Evolutionary conservation across 2,329 filamentous ascomycete genomes (phyloP), one percentile per base, ranked within the genome.

Genomic region (Gyromitra esculenta): DNA sequence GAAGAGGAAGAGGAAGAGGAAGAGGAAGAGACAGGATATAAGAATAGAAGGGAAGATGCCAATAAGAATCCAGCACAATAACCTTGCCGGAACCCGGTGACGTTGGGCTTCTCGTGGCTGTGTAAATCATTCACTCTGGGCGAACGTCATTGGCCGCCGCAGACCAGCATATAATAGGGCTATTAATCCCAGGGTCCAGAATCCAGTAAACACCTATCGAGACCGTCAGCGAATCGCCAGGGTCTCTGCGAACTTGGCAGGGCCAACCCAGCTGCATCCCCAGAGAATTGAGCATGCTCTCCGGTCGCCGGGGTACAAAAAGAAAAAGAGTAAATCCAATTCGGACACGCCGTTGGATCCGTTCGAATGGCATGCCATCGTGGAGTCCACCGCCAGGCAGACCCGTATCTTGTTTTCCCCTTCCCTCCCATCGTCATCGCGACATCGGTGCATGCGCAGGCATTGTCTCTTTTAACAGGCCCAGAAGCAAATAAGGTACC

Each of bases 61-160:
- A 31, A 31, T 31, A 31, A 31, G 25, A 31, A 31, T 31, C 25
- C 25, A 4, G 25, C 25, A 31, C 25, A 31, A 31, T 31, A 2
- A 4, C 25, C 25, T 31, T 4, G 25, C 25, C 25, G 25, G 25
- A 31, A 4, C 25, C 25, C 25, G 25, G 25, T 31, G 25, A 31
- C 25, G 25, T 31, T 31, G 2, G 25, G 25, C 25, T 31, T 31
- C 25, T 52, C 15, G 31, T 39, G 56, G 56, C 15, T 52, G 50
- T 37, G 31, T 39, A 15, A 15, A 59, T n/a, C 25, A 31, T 31
- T 31, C 25, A 31, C 25, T 15, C 9, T 35, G 2, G 21, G 21
- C 25, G 25, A 57, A 35, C 56, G 56, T 59, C 56, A 59, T 59
- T 59, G 31, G 56, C 54, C 13, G 9, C 9, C 43, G 6, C 43